These are phyloP conservation scores for Schizochytrium sp. DNA, from an alignment of 108 stramenopile genomes.

Conservation along the genomic window DNA sequence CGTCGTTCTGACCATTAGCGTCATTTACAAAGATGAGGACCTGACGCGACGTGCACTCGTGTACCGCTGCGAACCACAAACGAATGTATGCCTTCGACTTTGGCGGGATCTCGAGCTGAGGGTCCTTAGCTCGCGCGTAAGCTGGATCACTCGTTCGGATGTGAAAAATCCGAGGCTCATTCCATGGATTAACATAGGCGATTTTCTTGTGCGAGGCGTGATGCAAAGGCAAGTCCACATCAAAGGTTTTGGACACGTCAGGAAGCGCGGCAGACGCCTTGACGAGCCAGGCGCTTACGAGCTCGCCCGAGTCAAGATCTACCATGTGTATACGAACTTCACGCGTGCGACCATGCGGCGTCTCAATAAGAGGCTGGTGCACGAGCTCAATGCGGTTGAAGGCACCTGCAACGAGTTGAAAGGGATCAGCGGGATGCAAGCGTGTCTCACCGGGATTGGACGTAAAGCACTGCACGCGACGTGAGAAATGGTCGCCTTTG, in stretches of 20 bases:
- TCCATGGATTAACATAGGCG: conserved; percentile 51
- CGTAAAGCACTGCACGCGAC: conserved; percentile 38
- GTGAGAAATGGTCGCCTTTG: conserved; percentile 46
- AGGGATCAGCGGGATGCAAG: conserved; percentile 34
- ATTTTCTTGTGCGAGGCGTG: conserved; percentile 44
- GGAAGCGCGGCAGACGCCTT: conserved; percentile 36
- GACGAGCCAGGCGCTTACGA: conserved; percentile 49
- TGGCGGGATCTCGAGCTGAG: conserved; percentile 35
- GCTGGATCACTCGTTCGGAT: conserved; percentile 38
- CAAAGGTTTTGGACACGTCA: conserved; percentile 48
- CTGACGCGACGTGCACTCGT: neutral
- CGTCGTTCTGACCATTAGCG: conserved; percentile 43
- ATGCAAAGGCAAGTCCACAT: conserved; percentile 33
- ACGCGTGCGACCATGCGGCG: conserved; percentile 3
- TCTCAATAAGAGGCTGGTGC: conserved; percentile 22
- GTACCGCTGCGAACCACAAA: conserved; percentile 34
- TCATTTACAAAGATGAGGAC: conserved; percentile 48
- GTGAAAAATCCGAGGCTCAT: conserved; percentile 24
- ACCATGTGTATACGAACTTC: conserved; percentile 43
- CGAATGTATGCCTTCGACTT: conserved; percentile 41
- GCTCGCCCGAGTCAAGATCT: conserved; percentile 44
- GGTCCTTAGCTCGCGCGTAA: conserved; percentile 35
- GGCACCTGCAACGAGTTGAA: conserved; percentile 54
- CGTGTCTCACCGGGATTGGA: conserved; percentile 26
- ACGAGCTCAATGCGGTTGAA: conserved; percentile 45